Conservation (phyloP, 805 yeast genomes). For the Diddensiella santjacobensis region DNA sequence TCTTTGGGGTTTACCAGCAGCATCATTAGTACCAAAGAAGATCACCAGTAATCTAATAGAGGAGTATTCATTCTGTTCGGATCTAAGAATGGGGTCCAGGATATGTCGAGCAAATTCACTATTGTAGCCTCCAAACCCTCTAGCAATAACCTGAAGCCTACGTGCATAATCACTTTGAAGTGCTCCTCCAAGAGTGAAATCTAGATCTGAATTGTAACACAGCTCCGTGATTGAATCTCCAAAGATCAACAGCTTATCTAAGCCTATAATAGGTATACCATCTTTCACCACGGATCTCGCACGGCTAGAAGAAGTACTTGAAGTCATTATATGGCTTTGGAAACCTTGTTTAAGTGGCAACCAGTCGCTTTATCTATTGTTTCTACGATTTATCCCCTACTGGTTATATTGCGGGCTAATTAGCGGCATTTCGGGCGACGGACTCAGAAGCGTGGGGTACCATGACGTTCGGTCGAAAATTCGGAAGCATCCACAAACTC, state of each 20-base stretch:
- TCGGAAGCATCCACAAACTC: neutral
- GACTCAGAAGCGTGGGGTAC: neutral
- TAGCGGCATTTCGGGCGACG: neutral
- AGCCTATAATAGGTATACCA: slow-evolving; percentile 43
- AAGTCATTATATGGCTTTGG: too few relatives aligned
- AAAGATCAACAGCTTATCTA: slow-evolving; percentile 50
- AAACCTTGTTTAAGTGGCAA: too few relatives aligned
- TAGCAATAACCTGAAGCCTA: slow-evolving; percentile 58
- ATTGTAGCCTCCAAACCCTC: slow-evolving; percentile 80
- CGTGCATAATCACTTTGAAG: slow-evolving; percentile 43
- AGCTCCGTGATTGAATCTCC: slow-evolving; percentile 71
- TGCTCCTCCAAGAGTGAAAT: slow-evolving; percentile 51
- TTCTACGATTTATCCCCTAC: neutral
- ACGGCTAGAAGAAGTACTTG: neutral
- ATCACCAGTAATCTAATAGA: slow-evolving; percentile 26
- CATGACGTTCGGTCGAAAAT: neutral
- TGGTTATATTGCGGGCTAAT: neutral
- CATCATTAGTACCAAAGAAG: slow-evolving; percentile 82
- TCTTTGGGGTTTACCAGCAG: slow-evolving; percentile 41
- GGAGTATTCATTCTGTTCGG: slow-evolving; percentile 30
- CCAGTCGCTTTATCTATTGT: too few relatives aligned
- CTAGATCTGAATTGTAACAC: slow-evolving; percentile 39
- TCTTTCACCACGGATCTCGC: neutral
- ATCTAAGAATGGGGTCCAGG: slow-evolving; percentile 44
- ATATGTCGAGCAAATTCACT: slow-evolving; percentile 55